A percentile compares a stretch with the other conserved stretches of the same genome.
phyloP scores from a whole-genome alignment of 305 asterid genomes.

The Nicotiana rustica region DNA sequence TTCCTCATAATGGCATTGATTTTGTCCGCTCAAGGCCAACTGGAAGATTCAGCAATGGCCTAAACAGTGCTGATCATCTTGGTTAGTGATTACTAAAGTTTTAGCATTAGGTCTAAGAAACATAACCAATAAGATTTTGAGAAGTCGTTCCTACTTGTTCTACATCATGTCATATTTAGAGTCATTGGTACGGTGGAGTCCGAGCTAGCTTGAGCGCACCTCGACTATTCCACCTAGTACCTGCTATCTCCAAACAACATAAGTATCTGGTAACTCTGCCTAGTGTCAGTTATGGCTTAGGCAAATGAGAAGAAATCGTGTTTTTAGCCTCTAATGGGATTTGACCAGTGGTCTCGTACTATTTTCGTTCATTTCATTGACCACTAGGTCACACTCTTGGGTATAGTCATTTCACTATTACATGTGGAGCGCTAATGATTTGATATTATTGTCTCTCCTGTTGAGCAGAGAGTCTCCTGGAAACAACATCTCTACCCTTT shows the following conservation, averaged over 20 bases:
- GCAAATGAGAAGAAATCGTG: not conserved
- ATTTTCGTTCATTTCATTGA: not conserved
- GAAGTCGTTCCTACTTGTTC: constrained; percentile 20
- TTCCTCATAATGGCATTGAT: constrained; percentile 65
- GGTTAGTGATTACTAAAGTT: constrained; percentile 46
- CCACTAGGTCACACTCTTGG: not conserved
- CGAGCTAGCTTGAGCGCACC: not conserved
- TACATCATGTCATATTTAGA: not conserved
- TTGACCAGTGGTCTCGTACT: not conserved
- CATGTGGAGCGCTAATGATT: not conserved
- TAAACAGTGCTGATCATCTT: constrained; percentile 68
- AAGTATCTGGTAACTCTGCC: not conserved
- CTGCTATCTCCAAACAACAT: not conserved
- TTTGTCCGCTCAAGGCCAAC: constrained; percentile 62
- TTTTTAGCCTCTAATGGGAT: not conserved
- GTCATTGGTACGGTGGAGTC: not conserved
- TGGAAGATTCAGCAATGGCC: constrained; percentile 80
- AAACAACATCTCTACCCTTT: no score
- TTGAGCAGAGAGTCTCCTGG: no score
- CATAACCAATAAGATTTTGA: not conserved
- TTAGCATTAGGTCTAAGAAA: constrained; percentile 5
- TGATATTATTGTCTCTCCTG: no score
- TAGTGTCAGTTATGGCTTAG: not conserved
- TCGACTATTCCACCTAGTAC: not conserved
- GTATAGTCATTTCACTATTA: not conserved